Conservation (phyloP, 2,329 filamentous ascomycete species). For the Drechslerella dactyloides region DNA sequence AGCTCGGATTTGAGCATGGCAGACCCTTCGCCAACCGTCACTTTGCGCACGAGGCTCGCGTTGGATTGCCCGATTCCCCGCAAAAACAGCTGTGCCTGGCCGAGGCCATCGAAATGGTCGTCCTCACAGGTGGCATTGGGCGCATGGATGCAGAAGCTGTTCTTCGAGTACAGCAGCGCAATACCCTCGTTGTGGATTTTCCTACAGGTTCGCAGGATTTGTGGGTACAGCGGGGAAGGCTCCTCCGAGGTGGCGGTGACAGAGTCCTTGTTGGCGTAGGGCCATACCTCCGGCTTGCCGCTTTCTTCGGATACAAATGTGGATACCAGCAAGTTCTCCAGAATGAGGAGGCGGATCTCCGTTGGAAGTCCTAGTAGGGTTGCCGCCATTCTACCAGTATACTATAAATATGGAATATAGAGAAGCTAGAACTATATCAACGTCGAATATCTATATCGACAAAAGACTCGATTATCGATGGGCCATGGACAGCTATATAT, state of each 20-base stretch:
- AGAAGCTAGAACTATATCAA: no score
- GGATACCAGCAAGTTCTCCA: conserved; percentile 40
- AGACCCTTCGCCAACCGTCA: conserved; percentile 44
- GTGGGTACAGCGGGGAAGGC: conserved; percentile 18
- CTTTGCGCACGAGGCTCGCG: conserved; percentile 34
- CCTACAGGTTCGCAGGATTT: conserved; percentile 42
- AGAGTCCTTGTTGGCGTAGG: conserved; percentile 12
- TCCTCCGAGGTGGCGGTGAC: conserved; percentile 26
- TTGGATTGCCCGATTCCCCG: conserved; percentile 37
- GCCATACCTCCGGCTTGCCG: conserved; percentile 41
- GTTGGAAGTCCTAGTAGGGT: conserved; percentile 25
- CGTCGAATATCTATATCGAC: no score
- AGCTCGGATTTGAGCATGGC: conserved; percentile 34
- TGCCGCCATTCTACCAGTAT: conserved; percentile 14
- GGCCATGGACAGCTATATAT: no score
- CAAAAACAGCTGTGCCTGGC: conserved; percentile 34
- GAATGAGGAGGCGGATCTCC: conserved; percentile 41
- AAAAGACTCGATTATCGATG: no score
- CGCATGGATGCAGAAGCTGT: conserved; percentile 36
- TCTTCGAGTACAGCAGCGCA: conserved; percentile 36
- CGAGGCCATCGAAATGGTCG: conserved; percentile 25
- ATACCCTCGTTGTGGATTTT: conserved; percentile 36
- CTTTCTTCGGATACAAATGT: conserved; percentile 26
- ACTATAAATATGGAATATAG: conserved; percentile 11
- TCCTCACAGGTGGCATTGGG: conserved; percentile 4